Base-by-base conservation (phyloP, 2,329 filamentous ascomycete genomes). In the Corinectria fuckeliana region DNA sequence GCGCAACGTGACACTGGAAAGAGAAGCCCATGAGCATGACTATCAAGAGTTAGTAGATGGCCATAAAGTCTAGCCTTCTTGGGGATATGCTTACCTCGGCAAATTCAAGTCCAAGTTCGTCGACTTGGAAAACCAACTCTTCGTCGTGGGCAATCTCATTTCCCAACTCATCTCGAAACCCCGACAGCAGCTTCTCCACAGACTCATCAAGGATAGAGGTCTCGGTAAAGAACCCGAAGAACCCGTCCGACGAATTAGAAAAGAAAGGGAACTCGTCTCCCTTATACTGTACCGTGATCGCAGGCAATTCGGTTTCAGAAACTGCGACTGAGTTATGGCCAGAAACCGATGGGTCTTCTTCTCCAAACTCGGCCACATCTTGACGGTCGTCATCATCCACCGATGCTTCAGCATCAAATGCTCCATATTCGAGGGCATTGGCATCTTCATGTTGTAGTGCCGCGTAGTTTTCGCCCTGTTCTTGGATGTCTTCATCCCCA, bases 31-130 rank as follows among this genome's bases (percentile, higher is more conserved):
- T n/a, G 71, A 67, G 7, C 69, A 74, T 28, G 77, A 76, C 78
- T 81, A 47, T n/a, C 2, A 36, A 26, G 21, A 26, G 67, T 78
- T 69, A 78, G 72, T 50, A 50, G 42, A 20, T 16, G 13, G 41
- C 49, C 2, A 9, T 14, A 10, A 5, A 21, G 49, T 23, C 41
- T 18, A 21, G 49, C 23, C 41, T 18, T 18, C 25, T 9, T 4
- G 16, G 7, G 11, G 45, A 14, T 62, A 32, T 38, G 36, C 78
- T 63, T 73, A 82, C 81, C 74, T 85, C 82, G 18, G 80, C 74
- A 69, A 84, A 83, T 69, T 85, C 82, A 28, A 85, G 74, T 8
- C 80, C 81, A 38, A 85, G 76, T 58, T 83, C 79, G 25, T 84
- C 81, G 45, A 85, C 72, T 58, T 82, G 80, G 38, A 84, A 76